These are phyloP conservation scores for Cercospora canescens DNA, from an alignment of 2,329 filamentous ascomycete species.

Conservation along the genomic window DNA sequence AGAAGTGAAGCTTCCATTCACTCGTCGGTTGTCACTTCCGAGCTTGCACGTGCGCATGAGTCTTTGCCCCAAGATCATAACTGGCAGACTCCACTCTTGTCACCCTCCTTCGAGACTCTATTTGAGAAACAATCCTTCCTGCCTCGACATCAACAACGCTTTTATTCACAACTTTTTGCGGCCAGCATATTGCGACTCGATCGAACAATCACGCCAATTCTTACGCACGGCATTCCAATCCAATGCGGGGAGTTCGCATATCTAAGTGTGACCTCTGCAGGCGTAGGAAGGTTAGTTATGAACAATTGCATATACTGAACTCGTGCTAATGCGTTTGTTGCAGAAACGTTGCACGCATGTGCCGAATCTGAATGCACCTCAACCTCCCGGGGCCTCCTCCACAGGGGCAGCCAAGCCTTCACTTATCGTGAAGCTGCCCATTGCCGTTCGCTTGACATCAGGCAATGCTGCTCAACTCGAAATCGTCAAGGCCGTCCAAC, in stretches of 20 bases:
- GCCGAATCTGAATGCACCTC: background rate
- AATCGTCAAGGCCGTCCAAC: background rate
- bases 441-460: background rate
- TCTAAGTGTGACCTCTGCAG: background rate
- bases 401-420: background rate
- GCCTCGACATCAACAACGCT: background rate
- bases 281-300: background rate
- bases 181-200: background rate
- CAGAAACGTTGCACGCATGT: background rate
- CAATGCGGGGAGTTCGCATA: background rate
- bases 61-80: background rate
- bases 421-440: background rate
- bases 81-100: background rate
- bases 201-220: background rate
- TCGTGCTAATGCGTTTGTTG: background rate
- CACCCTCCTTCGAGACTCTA: background rate
- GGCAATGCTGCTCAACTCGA: background rate
- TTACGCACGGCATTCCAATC: background rate
- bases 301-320: background rate
- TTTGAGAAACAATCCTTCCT: background rate
- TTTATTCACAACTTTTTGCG: background rate
- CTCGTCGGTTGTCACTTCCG: background rate
- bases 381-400: background rate
- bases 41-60: background rate
- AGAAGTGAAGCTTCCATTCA: constrained; percentile 3